phyloP scores from a whole-genome alignment of 352 stramenopile genomes.

The Phytophthora meadii region DNA sequence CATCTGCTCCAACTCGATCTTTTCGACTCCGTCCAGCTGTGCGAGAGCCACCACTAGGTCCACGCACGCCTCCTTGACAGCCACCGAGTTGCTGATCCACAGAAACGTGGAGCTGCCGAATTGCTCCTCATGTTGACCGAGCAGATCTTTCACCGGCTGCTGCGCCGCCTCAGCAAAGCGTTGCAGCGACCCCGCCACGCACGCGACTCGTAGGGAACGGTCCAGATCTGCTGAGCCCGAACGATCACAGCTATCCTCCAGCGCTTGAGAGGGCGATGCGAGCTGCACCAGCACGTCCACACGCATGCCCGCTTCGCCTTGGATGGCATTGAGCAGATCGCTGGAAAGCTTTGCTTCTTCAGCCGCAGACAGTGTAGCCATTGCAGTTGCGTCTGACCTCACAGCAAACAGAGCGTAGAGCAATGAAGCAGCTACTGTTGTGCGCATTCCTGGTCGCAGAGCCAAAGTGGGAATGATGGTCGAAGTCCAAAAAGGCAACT shows the following conservation, averaged over 20 bases:
- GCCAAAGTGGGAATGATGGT: slow-evolving; percentile 3
- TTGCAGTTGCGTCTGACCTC: background rate
- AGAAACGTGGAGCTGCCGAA: slow-evolving; percentile 52
- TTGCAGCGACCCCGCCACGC: slow-evolving; percentile 59
- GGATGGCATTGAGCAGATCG: slow-evolving; percentile 40
- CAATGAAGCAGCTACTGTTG: background rate
- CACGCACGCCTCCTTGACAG: slow-evolving; percentile 45
- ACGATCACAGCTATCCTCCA: slow-evolving; percentile 38
- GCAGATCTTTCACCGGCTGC: slow-evolving; percentile 50
- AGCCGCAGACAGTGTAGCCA: slow-evolving; percentile 14
- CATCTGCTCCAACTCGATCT: slow-evolving; percentile 55
- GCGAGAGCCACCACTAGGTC: slow-evolving; percentile 51
- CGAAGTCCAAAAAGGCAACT: slow-evolving; percentile 11
- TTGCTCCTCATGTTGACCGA: slow-evolving; percentile 34
- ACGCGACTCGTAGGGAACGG: slow-evolving; percentile 48
- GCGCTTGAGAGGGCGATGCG: slow-evolving; percentile 39
- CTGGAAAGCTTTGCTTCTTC: slow-evolving; percentile 48
- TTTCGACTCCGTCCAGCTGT: slow-evolving; percentile 48
- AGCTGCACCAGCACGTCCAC: slow-evolving; percentile 69
- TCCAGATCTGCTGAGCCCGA: slow-evolving; percentile 19
- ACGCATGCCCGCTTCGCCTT: slow-evolving; percentile 24
- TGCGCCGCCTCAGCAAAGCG: slow-evolving; percentile 57
- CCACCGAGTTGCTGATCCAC: slow-evolving; percentile 78
- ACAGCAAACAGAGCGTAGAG: slow-evolving; percentile 3
- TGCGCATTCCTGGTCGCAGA: background rate